phyloP scores from a whole-genome alignment of 78 protist species.

The Acrasis kona region DNA sequence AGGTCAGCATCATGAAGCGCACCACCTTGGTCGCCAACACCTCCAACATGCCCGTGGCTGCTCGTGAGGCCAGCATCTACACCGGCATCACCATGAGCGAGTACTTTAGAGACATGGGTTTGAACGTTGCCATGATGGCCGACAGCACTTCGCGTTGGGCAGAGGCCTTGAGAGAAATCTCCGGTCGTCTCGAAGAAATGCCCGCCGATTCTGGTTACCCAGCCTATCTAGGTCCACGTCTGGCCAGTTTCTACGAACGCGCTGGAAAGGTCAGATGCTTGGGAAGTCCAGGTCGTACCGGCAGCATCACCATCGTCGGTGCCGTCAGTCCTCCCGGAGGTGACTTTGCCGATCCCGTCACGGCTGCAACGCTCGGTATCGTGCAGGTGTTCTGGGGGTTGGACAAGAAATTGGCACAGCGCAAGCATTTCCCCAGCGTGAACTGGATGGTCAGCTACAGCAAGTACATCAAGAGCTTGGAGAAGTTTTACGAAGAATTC shows the following conservation, averaged over 20 bases:
- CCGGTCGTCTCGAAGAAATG: constrained; percentile 99
- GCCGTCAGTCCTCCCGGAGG: constrained; percentile 99
- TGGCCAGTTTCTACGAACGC: constrained; percentile 98
- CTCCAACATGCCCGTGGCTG: constrained; percentile 99
- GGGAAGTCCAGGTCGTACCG: constrained; percentile 92
- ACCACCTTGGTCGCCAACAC: constrained; percentile 99
- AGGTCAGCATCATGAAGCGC: constrained; percentile 97
- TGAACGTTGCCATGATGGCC: constrained; percentile 97
- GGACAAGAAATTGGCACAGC: constrained; percentile 97
- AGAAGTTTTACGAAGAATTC: constrained; percentile 59
- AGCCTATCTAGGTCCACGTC: constrained; percentile 98
- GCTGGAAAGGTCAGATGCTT: constrained; percentile 66
- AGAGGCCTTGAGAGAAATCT: constrained; percentile 99
- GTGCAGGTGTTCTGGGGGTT: constrained; percentile 99
- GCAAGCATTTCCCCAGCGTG: constrained; percentile 99
- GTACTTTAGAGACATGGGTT: constrained; percentile 99
- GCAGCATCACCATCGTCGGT: constrained; percentile 98
- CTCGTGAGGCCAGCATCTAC: constrained; percentile 99
- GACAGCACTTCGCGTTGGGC: constrained; percentile 99
- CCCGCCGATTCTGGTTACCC: constrained; percentile 99
- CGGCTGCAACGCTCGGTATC: constrained; percentile 95
- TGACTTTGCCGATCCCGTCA: constrained; percentile 99
- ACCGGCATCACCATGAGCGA: constrained; percentile 98
- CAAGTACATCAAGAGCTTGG: constrained; percentile 84
- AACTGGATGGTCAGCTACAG: constrained; percentile 94